phyloP scores from a whole-genome alignment of 495 filamentous ascomycete species.

The Lepidopterella palustris region DNA sequence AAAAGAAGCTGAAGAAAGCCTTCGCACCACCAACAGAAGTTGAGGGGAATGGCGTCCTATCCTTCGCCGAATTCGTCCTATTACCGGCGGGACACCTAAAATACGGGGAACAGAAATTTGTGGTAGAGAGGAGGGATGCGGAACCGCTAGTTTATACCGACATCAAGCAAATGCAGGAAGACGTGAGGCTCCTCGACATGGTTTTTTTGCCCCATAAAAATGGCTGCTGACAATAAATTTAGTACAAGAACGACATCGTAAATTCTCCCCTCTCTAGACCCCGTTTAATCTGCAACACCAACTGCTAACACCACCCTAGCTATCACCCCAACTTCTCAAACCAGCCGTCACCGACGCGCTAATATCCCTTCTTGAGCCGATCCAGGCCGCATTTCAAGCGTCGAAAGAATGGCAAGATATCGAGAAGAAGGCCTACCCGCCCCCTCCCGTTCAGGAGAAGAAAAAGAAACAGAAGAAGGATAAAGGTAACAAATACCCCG shows the following conservation, averaged over 20 bases:
- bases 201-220: too few relatives aligned
- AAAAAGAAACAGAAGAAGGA: constrained; percentile 77
- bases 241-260: constrained; percentile 76
- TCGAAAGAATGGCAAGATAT: constrained; percentile 77
- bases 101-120: constrained; percentile 50
- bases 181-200: too few relatives aligned
- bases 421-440: constrained; percentile 74
- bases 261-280: constrained; percentile 30
- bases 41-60: constrained; percentile 79
- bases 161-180: constrained; percentile 63
- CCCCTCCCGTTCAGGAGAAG: constrained; percentile 54
- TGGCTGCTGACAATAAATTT: too few relatives aligned
- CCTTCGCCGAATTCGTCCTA: constrained; percentile 77
- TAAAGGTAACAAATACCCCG: constrained; percentile 63
- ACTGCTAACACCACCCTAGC: constrained; percentile 40
- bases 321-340: constrained; percentile 82
- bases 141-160: constrained; percentile 72
- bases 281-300: not conserved
- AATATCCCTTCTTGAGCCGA: constrained; percentile 65
- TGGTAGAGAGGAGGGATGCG: constrained; percentile 48
- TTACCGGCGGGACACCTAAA: constrained; percentile 59
- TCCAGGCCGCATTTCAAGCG: constrained; percentile 62
- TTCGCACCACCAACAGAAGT: constrained; percentile 64
- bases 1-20: constrained; percentile 78
- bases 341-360: constrained; percentile 64